Evolutionary conservation across 495 filamentous ascomycete genomes (phyloP).

Genomic region (Lasiosphaeriaceae sp.): DNA sequence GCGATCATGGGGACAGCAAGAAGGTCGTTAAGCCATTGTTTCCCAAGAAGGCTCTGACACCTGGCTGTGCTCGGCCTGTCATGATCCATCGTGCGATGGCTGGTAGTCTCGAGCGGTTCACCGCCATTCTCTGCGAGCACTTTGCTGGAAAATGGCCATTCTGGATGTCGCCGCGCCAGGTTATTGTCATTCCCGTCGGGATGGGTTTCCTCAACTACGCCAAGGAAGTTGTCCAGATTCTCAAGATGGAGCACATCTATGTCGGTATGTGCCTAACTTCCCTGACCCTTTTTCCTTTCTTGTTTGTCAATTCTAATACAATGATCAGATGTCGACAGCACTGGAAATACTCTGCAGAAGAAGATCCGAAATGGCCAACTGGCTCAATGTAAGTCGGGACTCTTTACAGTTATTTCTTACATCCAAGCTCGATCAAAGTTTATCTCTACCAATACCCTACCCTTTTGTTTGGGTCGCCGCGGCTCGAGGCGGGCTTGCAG

Average conservation of each 20-base stretch:
- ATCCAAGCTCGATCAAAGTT: background rate
- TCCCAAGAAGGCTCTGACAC: constrained; percentile 47
- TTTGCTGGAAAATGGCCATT: constrained; percentile 98
- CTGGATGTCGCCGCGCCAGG: constrained; percentile 91
- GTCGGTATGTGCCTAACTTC: constrained; percentile 40
- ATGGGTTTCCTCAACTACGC: constrained; percentile 79
- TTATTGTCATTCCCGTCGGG: constrained; percentile 90
- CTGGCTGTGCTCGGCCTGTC: constrained; percentile 84
- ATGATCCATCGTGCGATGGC: constrained; percentile 97
- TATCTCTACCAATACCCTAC: constrained; percentile 39
- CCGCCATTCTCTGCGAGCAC: constrained; percentile 89
- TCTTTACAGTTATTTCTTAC: background rate
- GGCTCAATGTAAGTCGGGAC: constrained; percentile 71
- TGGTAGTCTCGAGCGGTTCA: constrained; percentile 90
- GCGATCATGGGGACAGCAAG: constrained; percentile 32
- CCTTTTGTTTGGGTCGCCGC: background rate
- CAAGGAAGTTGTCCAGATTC: constrained; percentile 67
- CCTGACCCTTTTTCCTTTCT: background rate
- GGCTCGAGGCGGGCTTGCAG: too few relatives aligned
- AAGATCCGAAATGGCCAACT: constrained; percentile 89
- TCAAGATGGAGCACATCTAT: constrained; percentile 49
- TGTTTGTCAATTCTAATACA: background rate
- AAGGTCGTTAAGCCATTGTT: constrained; percentile 28
- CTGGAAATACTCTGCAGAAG: constrained; percentile 91
- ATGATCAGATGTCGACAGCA: constrained; percentile 69